Evolutionary conservation across 495 filamentous ascomycete species (phyloP).

Genomic region (Eremomyces bilateralis): DNA sequence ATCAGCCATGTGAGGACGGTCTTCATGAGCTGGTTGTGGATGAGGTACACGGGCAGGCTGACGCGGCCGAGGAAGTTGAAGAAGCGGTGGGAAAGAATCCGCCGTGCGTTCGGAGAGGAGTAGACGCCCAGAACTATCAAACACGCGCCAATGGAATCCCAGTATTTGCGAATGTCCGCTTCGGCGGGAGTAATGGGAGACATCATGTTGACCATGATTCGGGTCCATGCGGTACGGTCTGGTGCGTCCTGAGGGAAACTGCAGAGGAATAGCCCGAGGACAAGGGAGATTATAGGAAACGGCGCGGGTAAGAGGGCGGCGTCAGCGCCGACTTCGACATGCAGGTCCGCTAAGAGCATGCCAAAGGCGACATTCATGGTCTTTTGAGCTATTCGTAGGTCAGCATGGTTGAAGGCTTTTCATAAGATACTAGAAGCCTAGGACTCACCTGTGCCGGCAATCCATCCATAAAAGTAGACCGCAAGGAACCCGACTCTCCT

Average conservation of each 20-base stretch:
- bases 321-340: conserved; percentile 9
- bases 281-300: conserved; percentile 9
- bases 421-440: neutral
- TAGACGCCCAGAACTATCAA: conserved; percentile 12
- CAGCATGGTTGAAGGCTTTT: neutral
- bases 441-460: conserved; percentile 9
- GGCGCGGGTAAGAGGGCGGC: conserved; percentile 11
- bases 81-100: conserved; percentile 9
- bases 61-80: conserved; percentile 16
- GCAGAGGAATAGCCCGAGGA: conserved; percentile 11
- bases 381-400: conserved; percentile 3
- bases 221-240: conserved; percentile 9
- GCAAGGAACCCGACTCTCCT: conserved; percentile 7
- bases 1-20: conserved; percentile 14
- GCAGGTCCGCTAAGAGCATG: conserved; percentile 14
- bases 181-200: conserved; percentile 4
- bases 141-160: conserved; percentile 11
- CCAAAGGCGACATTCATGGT: conserved; percentile 12
- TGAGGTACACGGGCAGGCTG: conserved; percentile 14
- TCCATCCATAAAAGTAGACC: conserved; percentile 11
- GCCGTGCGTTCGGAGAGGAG: conserved; percentile 11
- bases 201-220: conserved; percentile 10
- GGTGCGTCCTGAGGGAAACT: conserved; percentile 11
- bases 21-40: conserved; percentile 15
- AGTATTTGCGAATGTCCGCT: conserved; percentile 12